Percentiles rank a stretch among this genome's conserved stretches.
These are phyloP conservation scores for Sphaceloma murrayae DNA, from an alignment of 2,329 filamentous ascomycete genomes.

Conservation along the genomic window DNA sequence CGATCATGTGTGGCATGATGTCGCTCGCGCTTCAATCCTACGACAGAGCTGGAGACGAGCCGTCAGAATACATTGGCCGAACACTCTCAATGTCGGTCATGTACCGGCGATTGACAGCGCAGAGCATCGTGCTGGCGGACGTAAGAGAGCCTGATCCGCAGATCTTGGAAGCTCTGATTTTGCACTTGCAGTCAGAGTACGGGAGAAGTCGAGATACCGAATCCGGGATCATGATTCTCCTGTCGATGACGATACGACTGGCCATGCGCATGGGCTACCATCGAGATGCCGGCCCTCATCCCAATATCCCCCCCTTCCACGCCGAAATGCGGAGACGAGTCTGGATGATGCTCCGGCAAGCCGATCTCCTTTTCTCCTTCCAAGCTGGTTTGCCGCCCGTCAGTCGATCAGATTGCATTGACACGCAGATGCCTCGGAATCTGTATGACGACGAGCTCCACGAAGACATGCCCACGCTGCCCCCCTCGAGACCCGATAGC, in stretches of 20 bases:
- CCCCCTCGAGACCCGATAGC: constrained; percentile 54
- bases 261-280: constrained; percentile 71
- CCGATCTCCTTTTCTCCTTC: constrained; percentile 68
- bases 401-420: constrained; percentile 64
- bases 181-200: constrained; percentile 69
- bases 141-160: constrained; percentile 66
- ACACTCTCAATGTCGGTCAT: constrained; percentile 41
- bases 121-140: constrained; percentile 66
- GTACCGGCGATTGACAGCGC: constrained; percentile 63
- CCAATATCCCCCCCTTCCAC: constrained; percentile 61
- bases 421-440: constrained; percentile 65
- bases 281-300: constrained; percentile 65
- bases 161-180: constrained; percentile 67
- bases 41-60: constrained; percentile 69
- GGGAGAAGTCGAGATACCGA: constrained; percentile 65
- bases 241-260: constrained; percentile 50
- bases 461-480: constrained; percentile 57
- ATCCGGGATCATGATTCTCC: constrained; percentile 52
- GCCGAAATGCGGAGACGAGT: constrained; percentile 58
- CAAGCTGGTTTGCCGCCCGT: constrained; percentile 54
- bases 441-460: constrained; percentile 73
- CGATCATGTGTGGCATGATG: constrained; percentile 65
- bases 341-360: constrained; percentile 61
- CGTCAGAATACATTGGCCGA: constrained; percentile 64
- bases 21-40: constrained; percentile 71